Conservation (phyloP, 257 asterid species). For the Plantago major region DNA sequence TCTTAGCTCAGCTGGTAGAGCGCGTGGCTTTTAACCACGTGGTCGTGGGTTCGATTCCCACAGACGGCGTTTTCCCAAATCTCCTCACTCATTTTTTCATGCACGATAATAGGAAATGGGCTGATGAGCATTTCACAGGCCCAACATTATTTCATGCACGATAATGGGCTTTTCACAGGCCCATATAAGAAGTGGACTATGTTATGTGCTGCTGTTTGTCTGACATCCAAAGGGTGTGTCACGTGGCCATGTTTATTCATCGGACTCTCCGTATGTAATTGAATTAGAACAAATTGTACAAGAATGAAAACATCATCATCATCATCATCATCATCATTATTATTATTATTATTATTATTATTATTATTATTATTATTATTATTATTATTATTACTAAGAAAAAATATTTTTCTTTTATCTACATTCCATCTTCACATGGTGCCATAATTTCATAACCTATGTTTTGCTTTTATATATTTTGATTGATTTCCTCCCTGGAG, state of each 20-base stretch:
- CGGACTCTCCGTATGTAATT: not conserved
- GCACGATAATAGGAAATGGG: not conserved
- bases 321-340: too few species aligned
- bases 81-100: not conserved
- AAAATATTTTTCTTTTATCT: not conserved
- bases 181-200: not conserved
- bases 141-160: too few species aligned
- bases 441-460: not conserved
- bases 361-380: too few species aligned
- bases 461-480: not conserved
- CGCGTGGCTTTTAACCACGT: conserved; percentile 99
- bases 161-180: not conserved
- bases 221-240: not conserved
- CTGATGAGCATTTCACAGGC: not conserved
- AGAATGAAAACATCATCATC: not conserved
- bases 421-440: not conserved
- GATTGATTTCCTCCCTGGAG: not conserved
- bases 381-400: not conserved
- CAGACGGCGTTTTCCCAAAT: conserved; percentile 32
- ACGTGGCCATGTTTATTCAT: not conserved
- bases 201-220: not conserved
- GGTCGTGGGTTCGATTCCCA: conserved; percentile 99
- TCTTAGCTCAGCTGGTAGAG: conserved; percentile 98
- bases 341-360: too few species aligned
- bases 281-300: not conserved